Percentiles rank a stretch among this genome's conserved stretches.
These are phyloP conservation scores for Botrytis pseudocinerea DNA, from an alignment of 2,329 filamentous ascomycete species.

Conservation along the genomic window DNA sequence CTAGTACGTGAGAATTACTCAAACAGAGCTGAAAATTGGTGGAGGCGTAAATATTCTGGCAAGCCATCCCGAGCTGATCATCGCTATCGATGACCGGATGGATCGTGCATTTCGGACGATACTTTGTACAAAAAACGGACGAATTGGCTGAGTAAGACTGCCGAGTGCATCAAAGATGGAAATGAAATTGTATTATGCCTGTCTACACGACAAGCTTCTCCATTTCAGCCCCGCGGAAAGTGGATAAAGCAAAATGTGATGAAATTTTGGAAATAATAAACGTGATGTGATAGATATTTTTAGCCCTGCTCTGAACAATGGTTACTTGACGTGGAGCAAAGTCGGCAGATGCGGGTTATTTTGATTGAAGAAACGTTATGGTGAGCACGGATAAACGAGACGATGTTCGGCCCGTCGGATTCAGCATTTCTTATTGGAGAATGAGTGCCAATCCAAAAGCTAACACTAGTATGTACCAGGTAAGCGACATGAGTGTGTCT, in stretches of 20 bases:
- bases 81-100: too few relatives aligned
- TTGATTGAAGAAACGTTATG: neutral
- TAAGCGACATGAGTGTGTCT: slow-evolving; percentile 1
- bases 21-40: neutral
- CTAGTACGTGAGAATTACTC: neutral
- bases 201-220: neutral
- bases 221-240: neutral
- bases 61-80: neutral
- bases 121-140: neutral
- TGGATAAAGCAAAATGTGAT: neutral
- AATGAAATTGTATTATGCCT: neutral
- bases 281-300: neutral
- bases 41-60: neutral
- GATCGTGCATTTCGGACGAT: neutral
- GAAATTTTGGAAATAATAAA: neutral
- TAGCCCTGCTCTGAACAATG: too few relatives aligned
- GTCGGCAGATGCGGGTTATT: neutral
- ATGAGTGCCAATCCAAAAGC: neutral
- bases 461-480: neutral
- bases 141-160: neutral
- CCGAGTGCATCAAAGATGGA: neutral
- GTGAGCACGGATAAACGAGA: neutral
- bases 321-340: neutral
- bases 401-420: neutral
- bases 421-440: neutral